Percentiles rank a stretch among this genome's conserved stretches.
phyloP scores from a whole-genome alignment of 202 grass and related monocot genomes.

The Miscanthus sacchariflorus region DNA sequence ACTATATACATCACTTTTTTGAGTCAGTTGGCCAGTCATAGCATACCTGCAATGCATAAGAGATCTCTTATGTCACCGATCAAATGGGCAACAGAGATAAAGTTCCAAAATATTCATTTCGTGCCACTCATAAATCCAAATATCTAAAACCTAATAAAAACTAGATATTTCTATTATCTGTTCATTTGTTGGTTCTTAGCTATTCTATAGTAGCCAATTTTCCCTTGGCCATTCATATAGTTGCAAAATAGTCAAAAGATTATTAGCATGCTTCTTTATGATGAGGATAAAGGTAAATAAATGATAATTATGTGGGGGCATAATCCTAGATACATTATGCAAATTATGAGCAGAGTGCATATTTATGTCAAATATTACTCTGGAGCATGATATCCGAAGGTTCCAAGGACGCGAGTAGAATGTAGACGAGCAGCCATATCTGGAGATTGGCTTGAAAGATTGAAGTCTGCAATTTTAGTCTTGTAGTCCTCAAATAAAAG shows the following conservation, averaged over 20 bases:
- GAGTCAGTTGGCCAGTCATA: conserved; percentile 58
- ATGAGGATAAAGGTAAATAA: conserved; percentile 15
- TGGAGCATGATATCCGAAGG: conserved; percentile 71
- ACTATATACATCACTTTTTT: conserved; percentile 67
- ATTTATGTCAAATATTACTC: conserved; percentile 55
- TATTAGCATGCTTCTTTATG: neutral
- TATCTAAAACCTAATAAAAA: neutral
- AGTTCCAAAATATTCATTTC: neutral
- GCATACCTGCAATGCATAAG: conserved; percentile 56
- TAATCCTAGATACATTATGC: neutral
- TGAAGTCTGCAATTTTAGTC: conserved; percentile 78
- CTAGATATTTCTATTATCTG: conserved; percentile 15
- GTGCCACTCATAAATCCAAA: neutral
- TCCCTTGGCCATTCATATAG: neutral
- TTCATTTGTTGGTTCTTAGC: neutral
- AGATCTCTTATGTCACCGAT: conserved; percentile 27
- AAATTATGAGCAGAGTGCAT: conserved; percentile 28
- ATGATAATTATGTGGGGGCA: neutral
- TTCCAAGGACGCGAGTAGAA: conserved; percentile 74
- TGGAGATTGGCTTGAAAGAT: conserved; percentile 69
- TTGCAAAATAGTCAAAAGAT: neutral
- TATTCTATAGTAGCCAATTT: neutral
- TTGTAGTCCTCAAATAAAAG: conserved; percentile 77
- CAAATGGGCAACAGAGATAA: neutral
- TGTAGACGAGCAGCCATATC: conserved; percentile 75